Conservation (phyloP, 495 filamentous ascomycete genomes). For the Penicillium steckii region DNA sequence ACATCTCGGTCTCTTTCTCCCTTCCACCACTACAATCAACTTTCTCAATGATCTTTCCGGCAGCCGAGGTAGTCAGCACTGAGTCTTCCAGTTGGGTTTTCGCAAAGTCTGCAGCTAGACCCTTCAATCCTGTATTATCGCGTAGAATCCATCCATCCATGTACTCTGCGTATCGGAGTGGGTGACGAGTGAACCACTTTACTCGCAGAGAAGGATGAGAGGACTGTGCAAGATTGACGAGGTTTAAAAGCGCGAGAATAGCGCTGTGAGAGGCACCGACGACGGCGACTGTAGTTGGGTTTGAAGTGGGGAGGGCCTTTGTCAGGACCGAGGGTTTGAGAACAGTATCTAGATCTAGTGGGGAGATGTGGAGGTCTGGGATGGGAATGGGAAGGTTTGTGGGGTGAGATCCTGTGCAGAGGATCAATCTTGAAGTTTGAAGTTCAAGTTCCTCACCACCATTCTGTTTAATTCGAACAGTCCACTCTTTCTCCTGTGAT, state of each 20-base stretch:
- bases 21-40: constrained; percentile 45
- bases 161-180: constrained; percentile 59
- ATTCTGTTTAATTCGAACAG: constrained; percentile 37
- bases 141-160: constrained; percentile 61
- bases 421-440: constrained; percentile 44
- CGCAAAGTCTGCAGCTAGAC: constrained; percentile 58
- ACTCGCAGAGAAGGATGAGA: constrained; percentile 53
- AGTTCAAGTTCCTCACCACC: constrained; percentile 32
- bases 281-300: constrained; percentile 46
- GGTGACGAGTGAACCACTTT: constrained; percentile 61
- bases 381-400: constrained; percentile 42
- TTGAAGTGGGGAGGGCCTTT: constrained; percentile 33
- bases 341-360: constrained; percentile 54
- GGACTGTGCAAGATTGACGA: constrained; percentile 48
- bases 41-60: constrained; percentile 49
- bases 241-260: constrained; percentile 59
- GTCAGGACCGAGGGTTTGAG: constrained; percentile 54
- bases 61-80: constrained; percentile 42
- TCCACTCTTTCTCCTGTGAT: constrained; percentile 34
- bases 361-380: constrained; percentile 24
- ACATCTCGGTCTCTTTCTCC: constrained; percentile 36
- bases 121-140: constrained; percentile 64
- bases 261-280: constrained; percentile 63
- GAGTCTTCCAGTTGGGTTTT: constrained; percentile 54
- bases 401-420: constrained; percentile 59